Base-by-base conservation (phyloP, 495 filamentous ascomycete genomes). In the Podospora appendiculata region DNA sequence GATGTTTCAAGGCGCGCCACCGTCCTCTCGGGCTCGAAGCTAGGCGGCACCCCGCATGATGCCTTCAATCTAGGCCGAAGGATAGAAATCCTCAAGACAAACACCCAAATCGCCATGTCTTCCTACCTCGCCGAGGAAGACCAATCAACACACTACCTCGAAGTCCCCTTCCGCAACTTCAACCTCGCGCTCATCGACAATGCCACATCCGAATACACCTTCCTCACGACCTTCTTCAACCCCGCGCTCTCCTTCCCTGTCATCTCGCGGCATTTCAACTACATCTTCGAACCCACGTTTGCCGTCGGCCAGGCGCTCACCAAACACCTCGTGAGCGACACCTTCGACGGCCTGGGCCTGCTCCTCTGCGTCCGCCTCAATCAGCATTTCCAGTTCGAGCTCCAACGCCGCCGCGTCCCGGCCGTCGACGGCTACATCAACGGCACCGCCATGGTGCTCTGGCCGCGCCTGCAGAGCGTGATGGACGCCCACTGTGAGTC, bases 161-260 rank as follows among this genome's bases (percentile, higher is more conserved):
- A 98, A 69, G 74, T 82, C 1, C 87, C 88, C 12, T 98, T 98
- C 69, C 83, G 87, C 32, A 88, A 93, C 61, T 97, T 95, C 76
- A 96, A 96, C 61, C 81, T 93, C 33, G 93, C 93, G 2, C 75
- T 98, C 17, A 76, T 96, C 52, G 93, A 97, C 71, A 98, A 98
- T 62, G 84, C 88, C 1, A 88, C 88, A n/a, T 83, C 90, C 17
- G 93, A 98, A 66, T 97, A 97, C 68, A 86, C 88, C 8, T 97
- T 98, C 61, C 79, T 97, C 45, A 87, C 89, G 1, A 75, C 86
- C 25, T 96, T 96, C 73, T 96, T 98, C 77, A 78, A 83, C 10
- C 78, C 80, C 0, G 66, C 79, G 2, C 66, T 79, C 17, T 75
- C 75, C 17, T 81, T 76, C 57, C 64, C 80, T 32, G 64, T 71